phyloP scores from a whole-genome alignment of 352 stramenopile genomes.

The Aphanomyces euteiches region DNA sequence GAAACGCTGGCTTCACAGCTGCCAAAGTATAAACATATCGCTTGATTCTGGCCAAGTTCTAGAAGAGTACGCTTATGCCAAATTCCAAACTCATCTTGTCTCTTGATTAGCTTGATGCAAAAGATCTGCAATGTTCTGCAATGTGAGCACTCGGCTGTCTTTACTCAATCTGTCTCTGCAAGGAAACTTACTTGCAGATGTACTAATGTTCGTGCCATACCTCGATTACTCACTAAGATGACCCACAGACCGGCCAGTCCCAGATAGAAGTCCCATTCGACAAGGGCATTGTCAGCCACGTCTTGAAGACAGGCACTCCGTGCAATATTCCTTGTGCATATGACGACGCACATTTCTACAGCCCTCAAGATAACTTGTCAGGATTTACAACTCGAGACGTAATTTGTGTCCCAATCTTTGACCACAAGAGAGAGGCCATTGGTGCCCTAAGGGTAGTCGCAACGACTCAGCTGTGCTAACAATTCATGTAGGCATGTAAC shows the following conservation, averaged over 20 bases:
- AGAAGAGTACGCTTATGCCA: slow-evolving; percentile 16
- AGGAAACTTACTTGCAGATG: slow-evolving; percentile 19
- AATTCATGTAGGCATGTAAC: slow-evolving; percentile 50
- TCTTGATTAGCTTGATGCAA: slow-evolving; percentile 38
- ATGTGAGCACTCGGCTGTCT: slow-evolving; percentile 65
- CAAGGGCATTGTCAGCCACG: slow-evolving; percentile 61
- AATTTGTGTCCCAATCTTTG: slow-evolving; percentile 59
- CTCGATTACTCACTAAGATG: slow-evolving; percentile 38
- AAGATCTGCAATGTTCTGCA: slow-evolving; percentile 60
- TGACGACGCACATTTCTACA: slow-evolving; percentile 73
- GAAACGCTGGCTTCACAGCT: slow-evolving; percentile 75
- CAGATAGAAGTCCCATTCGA: slow-evolving; percentile 63
- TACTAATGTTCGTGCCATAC: slow-evolving; percentile 34
- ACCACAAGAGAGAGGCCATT: slow-evolving; percentile 58
- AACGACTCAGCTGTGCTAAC: neutral
- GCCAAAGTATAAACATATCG: slow-evolving; percentile 54
- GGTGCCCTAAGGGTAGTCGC: slow-evolving; percentile 42
- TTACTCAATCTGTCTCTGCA: slow-evolving; percentile 41
- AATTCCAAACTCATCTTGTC: neutral
- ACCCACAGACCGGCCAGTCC: slow-evolving; percentile 40
- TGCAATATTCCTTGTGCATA: slow-evolving; percentile 64
- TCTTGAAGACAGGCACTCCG: slow-evolving; percentile 47
- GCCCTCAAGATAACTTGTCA: slow-evolving; percentile 66
- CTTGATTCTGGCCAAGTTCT: slow-evolving; percentile 44
- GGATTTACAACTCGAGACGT: slow-evolving; percentile 53